phyloP scores from a whole-genome alignment of 2,329 filamentous ascomycete species.

The Cladobotryum protrusum region DNA sequence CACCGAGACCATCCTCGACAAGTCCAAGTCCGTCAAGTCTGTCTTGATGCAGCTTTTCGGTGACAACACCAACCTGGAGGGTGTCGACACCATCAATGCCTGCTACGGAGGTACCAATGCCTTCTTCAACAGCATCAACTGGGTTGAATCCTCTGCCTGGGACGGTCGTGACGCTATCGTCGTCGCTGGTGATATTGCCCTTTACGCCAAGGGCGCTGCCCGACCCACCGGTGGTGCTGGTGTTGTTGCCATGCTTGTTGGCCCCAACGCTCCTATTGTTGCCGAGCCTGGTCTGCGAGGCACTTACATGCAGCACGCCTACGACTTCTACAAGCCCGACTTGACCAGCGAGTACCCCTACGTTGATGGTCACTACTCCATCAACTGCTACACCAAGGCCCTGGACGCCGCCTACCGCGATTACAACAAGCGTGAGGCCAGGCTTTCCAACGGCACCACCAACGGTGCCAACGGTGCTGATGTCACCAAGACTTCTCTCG shows the following conservation, averaged over 20 bases:
- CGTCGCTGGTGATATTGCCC: constrained; percentile 74
- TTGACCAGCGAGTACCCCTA: constrained; percentile 81
- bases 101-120: constrained; percentile 86
- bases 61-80: constrained; percentile 78
- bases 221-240: constrained; percentile 77
- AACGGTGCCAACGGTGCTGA: constrained; percentile 46
- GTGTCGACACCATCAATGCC: constrained; percentile 76
- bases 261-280: constrained; percentile 69
- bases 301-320: constrained; percentile 75
- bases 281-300: constrained; percentile 74
- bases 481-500: constrained; percentile 55
- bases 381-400: constrained; percentile 75
- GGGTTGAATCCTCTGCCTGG: constrained; percentile 82
- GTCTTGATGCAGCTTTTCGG: constrained; percentile 82
- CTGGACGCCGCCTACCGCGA: constrained; percentile 76
- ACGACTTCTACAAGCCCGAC: constrained; percentile 89
- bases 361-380: constrained; percentile 76
- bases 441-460: constrained; percentile 46
- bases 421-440: constrained; percentile 68
- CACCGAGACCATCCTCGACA: constrained; percentile 80
- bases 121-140: constrained; percentile 77
- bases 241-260: constrained; percentile 71
- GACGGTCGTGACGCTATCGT: constrained; percentile 78
- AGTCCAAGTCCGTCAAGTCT: constrained; percentile 86
- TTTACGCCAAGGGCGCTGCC: constrained; percentile 78